Evolutionary conservation across 352 stramenopile genomes (phyloP), one percentile per base, ranked within the genome.

Genomic region (Pythium coloratum): DNA sequence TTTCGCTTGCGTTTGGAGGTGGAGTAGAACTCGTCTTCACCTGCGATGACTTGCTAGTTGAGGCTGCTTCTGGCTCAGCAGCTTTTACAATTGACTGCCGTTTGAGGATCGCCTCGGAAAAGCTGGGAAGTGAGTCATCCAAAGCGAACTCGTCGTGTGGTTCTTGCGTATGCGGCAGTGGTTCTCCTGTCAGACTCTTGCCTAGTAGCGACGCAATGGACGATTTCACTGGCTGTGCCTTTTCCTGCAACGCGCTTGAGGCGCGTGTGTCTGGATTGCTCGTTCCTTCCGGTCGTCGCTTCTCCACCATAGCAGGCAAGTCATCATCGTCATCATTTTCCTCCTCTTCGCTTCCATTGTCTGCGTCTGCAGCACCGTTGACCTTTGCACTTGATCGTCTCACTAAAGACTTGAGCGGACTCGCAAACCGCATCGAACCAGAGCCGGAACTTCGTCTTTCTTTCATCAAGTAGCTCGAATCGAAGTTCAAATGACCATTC

Each of bases 291-390:
- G 24, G 14, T n/a, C 10, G 49, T n/a, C 54, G 67, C 30, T 76
- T 89, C 62, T 91, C 82, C 34, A 90, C 66, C 79, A 90, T 86
- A 3, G 47, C 34, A 33, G 84, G 84, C 1, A 91, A 61, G 10
- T 89, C 76, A 14, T 81, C 69, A 0, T 76, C 63, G 0, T 73
- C 75, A 16, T 89, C 78, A 1, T 84, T 73, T 14, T 84, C 70
- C 0, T 81, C 75, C 7, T 82, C 71, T 0, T 79, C 61, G 3
- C 62, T 57, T 0, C 74, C 67, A 1, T 76, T 59, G 2, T 75
- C 55, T 26, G 51, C 24, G 4, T 65, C 61, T 9, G 33, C 36
- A 18, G 50, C 58, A 9, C 44, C 42, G 24, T 55, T 30, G 18
- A 40, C 30, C 16, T 36, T 57, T 5, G 13, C 30, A 2, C 36